phyloP scores from a whole-genome alignment of 2,329 filamentous ascomycete genomes.

The Aciculosporium take region DNA sequence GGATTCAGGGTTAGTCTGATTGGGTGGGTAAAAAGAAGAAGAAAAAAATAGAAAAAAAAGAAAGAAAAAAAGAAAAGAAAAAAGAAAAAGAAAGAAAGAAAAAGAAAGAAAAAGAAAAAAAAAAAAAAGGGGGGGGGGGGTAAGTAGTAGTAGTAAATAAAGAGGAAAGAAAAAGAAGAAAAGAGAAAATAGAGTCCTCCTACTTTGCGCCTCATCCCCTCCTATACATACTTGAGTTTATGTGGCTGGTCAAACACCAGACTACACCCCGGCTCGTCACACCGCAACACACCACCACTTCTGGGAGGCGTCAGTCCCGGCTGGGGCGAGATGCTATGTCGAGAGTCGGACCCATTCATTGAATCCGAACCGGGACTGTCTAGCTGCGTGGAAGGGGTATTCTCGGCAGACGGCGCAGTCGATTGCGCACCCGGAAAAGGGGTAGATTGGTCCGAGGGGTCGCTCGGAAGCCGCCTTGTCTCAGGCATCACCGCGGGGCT shows the following conservation, averaged over 20 bases:
- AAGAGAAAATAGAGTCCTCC: too few relatives aligned
- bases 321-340: conserved; percentile 23
- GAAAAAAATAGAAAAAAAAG: too few relatives aligned
- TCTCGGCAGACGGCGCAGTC: conserved; percentile 26
- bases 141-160: too few relatives aligned
- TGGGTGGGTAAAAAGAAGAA: too few relatives aligned
- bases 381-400: conserved; percentile 33
- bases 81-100: too few relatives aligned
- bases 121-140: too few relatives aligned
- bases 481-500: conserved; percentile 12
- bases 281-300: conserved; percentile 17
- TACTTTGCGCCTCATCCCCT: too few relatives aligned
- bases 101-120: too few relatives aligned
- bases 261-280: conserved; percentile 23
- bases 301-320: conserved; percentile 16
- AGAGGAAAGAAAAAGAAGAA: too few relatives aligned
- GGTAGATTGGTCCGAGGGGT: conserved; percentile 28
- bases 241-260: conserved; percentile 42
- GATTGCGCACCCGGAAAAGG: conserved; percentile 25
- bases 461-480: conserved; percentile 17
- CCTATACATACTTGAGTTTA: conserved; percentile 38
- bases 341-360: conserved; percentile 21
- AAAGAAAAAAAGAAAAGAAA: too few relatives aligned
- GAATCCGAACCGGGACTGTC: conserved; percentile 28
- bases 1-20: conserved; percentile 1